Evolutionary conservation across 1,284 basidiomycete species (phyloP).

Genomic region (Schizopora paradoxa): DNA sequence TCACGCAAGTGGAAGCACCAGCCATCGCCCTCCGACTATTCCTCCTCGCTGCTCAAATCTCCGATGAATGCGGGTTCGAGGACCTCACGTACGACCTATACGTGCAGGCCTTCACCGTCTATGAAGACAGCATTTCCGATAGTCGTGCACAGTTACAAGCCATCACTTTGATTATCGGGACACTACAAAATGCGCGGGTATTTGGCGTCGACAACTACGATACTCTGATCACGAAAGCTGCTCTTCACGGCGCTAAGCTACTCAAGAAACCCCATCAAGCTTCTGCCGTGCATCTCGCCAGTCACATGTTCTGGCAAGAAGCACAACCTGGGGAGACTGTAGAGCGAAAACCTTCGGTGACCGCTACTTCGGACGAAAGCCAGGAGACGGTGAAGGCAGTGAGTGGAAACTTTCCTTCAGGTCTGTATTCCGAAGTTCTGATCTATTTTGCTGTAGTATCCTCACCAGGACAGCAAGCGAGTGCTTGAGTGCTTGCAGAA

Average conservation of each 20-base stretch:
- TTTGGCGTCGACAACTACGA: constrained; percentile 93
- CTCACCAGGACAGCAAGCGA: constrained; percentile 90
- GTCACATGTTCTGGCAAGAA: constrained; percentile 96
- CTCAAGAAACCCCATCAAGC: constrained; percentile 97
- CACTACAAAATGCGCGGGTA: constrained; percentile 77
- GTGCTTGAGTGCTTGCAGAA: constrained; percentile 95
- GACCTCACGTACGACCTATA: constrained; percentile 94
- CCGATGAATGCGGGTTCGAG: constrained; percentile 89
- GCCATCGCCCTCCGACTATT: constrained; percentile 86
- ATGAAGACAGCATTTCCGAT: constrained; percentile 93
- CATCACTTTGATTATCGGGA: constrained; percentile 87
- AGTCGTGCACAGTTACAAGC: constrained; percentile 89
- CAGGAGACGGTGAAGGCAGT: constrained; percentile 55
- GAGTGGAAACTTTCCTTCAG: constrained; percentile 25
- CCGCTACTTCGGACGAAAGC: constrained; percentile 40
- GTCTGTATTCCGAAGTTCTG: constrained; percentile 13
- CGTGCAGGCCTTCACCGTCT: constrained; percentile 92
- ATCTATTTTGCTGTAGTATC: constrained; percentile 47
- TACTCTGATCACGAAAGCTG: constrained; percentile 92
- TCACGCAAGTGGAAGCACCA: constrained; percentile 87
- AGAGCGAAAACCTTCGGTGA: constrained; percentile 32
- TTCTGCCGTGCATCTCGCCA: constrained; percentile 88
- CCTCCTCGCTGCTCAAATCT: constrained; percentile 89
- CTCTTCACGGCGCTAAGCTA: constrained; percentile 87
- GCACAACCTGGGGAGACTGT: constrained; percentile 34